phyloP scores from a whole-genome alignment of 2,329 filamentous ascomycete species.

The Colletotrichum eleusines region DNA sequence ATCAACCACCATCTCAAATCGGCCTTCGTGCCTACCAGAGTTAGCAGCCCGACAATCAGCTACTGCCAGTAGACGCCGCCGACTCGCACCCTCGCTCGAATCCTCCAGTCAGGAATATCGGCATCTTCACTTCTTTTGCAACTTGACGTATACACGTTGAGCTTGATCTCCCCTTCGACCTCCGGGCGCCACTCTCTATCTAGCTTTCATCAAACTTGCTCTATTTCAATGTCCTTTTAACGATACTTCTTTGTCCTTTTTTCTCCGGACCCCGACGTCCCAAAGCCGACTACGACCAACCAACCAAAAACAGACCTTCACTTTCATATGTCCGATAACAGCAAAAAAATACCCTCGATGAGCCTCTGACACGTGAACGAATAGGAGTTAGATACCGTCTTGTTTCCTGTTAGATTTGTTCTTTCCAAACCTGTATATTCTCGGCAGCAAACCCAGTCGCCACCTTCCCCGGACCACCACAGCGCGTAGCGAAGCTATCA shows the following conservation, averaged over 20 bases:
- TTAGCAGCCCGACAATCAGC: constrained; percentile 16
- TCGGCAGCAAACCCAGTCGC: constrained; percentile 18
- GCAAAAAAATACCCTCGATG: constrained; percentile 49
- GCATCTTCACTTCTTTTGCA: constrained; percentile 42
- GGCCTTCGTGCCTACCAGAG: constrained; percentile 33
- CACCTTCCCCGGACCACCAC: constrained; percentile 3
- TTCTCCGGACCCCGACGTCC: constrained; percentile 45
- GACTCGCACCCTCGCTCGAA: not conserved
- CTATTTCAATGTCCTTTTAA: constrained; percentile 59
- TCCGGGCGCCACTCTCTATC: constrained; percentile 28
- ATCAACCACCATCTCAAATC: constrained; percentile 9
- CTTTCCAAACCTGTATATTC: constrained; percentile 37
- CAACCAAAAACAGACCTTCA: constrained; percentile 37
- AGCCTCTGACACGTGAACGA: constrained; percentile 55
- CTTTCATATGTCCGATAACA: constrained; percentile 41
- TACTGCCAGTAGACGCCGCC: not conserved
- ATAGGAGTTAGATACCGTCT: constrained; percentile 45
- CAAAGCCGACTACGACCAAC: constrained; percentile 37
- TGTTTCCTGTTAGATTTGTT: constrained; percentile 41
- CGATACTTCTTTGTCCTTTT: constrained; percentile 53
- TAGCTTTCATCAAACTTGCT: constrained; percentile 42
- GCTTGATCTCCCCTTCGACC: constrained; percentile 25
- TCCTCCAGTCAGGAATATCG: constrained; percentile 47
- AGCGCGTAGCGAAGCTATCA: not conserved
- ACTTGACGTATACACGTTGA: constrained; percentile 38